Conservation (phyloP, 257 asterid genomes). For the Scutellaria baicalensis region DNA sequence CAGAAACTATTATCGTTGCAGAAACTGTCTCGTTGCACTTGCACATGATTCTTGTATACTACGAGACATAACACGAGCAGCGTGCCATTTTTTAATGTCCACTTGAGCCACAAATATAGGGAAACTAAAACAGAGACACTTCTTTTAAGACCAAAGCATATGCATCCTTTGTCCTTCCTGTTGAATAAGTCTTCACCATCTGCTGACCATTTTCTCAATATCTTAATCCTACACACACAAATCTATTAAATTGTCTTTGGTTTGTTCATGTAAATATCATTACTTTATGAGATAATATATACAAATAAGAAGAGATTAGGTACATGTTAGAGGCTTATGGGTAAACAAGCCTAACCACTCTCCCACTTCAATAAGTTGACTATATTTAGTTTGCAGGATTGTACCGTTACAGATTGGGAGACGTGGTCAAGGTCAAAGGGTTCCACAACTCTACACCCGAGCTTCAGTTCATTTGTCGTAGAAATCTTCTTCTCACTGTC, state of each 20-base stretch:
- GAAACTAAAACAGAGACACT: constrained; percentile 1
- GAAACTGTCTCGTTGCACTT: not conserved
- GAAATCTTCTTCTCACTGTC: constrained; percentile 72
- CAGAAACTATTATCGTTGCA: not conserved
- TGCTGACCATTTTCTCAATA: not conserved
- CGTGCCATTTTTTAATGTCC: constrained; percentile 1
- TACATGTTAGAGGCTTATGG: not conserved
- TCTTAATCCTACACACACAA: not conserved
- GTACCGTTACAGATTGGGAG: constrained; percentile 84
- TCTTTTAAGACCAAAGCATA: not conserved
- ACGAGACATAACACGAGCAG: not conserved
- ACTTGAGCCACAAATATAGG: constrained; percentile 13
- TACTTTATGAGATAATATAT: not conserved
- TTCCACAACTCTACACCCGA: constrained; percentile 85
- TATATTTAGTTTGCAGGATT: constrained; percentile 47
- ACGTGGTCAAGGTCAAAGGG: constrained; percentile 76
- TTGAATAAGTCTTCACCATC: not conserved
- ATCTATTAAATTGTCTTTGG: not conserved
- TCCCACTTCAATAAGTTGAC: not conserved
- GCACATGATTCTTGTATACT: constrained; percentile 16
- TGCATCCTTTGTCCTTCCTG: not conserved
- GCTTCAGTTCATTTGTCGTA: constrained; percentile 78
- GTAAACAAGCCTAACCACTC: not conserved
- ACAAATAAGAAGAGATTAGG: not conserved
- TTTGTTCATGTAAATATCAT: not conserved